phyloP scores from a whole-genome alignment of 306 rosid genomes.

The Vigna nakashimae region DNA sequence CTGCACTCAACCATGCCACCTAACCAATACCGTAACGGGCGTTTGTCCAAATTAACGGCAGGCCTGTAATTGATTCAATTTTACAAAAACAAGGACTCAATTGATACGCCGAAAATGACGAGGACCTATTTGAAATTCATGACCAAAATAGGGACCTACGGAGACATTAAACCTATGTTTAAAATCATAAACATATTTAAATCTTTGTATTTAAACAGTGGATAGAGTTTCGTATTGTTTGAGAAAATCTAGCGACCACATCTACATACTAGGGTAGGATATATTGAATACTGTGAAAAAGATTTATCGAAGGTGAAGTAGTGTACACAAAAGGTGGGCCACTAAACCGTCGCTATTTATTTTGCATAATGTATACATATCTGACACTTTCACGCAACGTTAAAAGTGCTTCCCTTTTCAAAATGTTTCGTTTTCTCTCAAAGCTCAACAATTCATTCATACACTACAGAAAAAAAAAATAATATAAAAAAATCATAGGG shows the following conservation, averaged over 20 bases:
- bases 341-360: slow-evolving; percentile 39
- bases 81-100: too few species aligned
- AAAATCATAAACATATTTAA: too few species aligned
- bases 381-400: slow-evolving; percentile 34
- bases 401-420: neutral
- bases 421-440: slow-evolving; percentile 24
- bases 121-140: too few species aligned
- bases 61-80: too few species aligned
- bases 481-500: neutral
- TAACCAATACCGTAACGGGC: too few species aligned
- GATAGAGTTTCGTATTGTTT: neutral
- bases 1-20: too few species aligned
- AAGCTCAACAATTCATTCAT: neutral
- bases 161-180: too few species aligned
- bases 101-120: too few species aligned
- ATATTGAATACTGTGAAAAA: slow-evolving; percentile 31
- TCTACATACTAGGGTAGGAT: neutral
- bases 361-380: neutral
- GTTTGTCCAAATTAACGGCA: too few species aligned
- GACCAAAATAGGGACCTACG: too few species aligned
- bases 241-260: neutral
- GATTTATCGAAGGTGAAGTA: slow-evolving; percentile 23
- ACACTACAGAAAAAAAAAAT: neutral
- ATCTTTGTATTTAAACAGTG: too few species aligned
- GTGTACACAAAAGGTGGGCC: neutral